Evolutionary conservation across 2,329 filamentous ascomycete genomes (phyloP), one percentile per base, ranked within the genome.

Genomic region (Penicillium occitanis): DNA sequence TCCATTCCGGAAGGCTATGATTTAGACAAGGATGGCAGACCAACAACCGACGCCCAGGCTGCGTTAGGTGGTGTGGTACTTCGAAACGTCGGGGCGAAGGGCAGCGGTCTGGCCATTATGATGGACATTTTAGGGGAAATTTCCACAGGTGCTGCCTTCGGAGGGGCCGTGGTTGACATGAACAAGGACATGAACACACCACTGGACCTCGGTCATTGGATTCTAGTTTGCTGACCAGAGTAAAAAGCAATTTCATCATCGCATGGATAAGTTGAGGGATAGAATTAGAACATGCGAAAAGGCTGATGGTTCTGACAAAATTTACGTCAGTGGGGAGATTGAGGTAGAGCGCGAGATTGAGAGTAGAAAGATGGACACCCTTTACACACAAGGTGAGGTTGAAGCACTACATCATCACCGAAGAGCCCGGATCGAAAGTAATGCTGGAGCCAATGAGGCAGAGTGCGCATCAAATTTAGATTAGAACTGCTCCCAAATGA

Each of bases 71-170:
- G 94, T 1, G 90, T 93, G 3, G 94, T 95, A 91, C 78, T 94
- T 19, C 91, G 91, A 0, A 93, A 94, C 89, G 91, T 91, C 1
- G 91, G 92, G 0, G 90, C 91, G 0, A 95, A 95, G 76, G 92
- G 92, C 0, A 91, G 89, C 1, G 92, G 86, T 0, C 75, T 95
- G 50, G 82, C 90, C 0, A 86, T 95, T 64, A 94, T 93, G 90
- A 95, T 95, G 92, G 91, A 95, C 73, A 89, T 95, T 1, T 94
- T 95, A 73, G 93, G 90, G 0, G 91, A 91, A 0, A 79, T 81
- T 14, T 71, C 95, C 0, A 92, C 90, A 0, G 91, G 91, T 0
- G 89, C 88, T 35, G 91, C 91, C 0, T 95, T 92, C 76, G 91
- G 90, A 0, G 91, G 91, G 0, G 83, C 90, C 71, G 91, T 95